Base-by-base conservation (phyloP, 1,284 basidiomycete genomes). In the Cutaneotrichosporon sp. region DNA sequence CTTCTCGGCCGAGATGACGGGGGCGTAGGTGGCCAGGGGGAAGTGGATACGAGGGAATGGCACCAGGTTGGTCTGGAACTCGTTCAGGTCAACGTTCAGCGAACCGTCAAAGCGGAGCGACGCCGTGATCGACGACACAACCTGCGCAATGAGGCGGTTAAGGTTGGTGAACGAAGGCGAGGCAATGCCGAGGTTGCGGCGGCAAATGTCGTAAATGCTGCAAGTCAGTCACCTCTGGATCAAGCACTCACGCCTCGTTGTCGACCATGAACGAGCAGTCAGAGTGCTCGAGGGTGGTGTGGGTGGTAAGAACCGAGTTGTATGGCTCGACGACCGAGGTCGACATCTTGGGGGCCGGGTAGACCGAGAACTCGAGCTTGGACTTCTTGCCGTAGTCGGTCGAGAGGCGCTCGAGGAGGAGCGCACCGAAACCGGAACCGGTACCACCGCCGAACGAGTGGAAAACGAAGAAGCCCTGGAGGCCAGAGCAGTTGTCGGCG, bases 231-330 rank as follows among this genome's bases (percentile, higher is more conserved):
- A 5, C 18, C 12, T 20, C 39, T 3, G 22, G 12, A 18, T 15
- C 20, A 38, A 22, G 14, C n/a, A 70, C 73, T 67, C 55, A 74
- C 73, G 90, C 90, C 74, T 93, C 89, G 74, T 97, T 97, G 75
- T 97, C 92, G 63, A 96, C 92, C 91, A 96, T 94, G 82, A 96
- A 97, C 51, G 94, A 97, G 78, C 94, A 98, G 79, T 98, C 94
- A 13, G 91, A 96, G 78, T 97, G 93, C 79, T 98, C 96, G 55
- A 98, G 86, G 51, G 96, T 98, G 59, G 94, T 97, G 79, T 99
- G 94, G 42, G 96, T 99, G 47, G 96, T 98, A 60, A 98, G 81
- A 54, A 99, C 90, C 33, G 92, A 91, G 83, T 99, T 99, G 83
- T 99, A 99, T 2, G 94, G 94, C 79, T 99, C 96, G 53, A 99